phyloP scores from a whole-genome alignment of 768 basidiomycete genomes.

The Leccinum incarnatum region DNA sequence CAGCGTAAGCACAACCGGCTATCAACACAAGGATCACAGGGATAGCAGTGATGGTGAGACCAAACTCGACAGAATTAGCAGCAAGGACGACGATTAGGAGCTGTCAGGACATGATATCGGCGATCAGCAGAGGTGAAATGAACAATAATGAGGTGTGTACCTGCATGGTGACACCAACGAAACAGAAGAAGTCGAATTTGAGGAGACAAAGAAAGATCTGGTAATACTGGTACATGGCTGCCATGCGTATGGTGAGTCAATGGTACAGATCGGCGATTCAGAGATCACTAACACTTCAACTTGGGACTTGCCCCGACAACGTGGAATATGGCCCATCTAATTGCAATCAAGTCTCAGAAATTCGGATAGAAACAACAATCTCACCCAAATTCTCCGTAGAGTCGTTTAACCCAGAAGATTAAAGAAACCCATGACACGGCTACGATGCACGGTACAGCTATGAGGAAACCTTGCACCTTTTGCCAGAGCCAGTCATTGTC shows the following conservation, averaged over 20 bases:
- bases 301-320: constrained; percentile 83
- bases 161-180: constrained; percentile 88
- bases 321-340: constrained; percentile 88
- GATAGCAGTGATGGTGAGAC: constrained; percentile 78
- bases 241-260: constrained; percentile 7
- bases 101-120: constrained; percentile 34
- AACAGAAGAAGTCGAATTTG: constrained; percentile 90
- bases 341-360: constrained; percentile 3
- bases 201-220: constrained; percentile 85
- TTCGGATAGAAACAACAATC: constrained; percentile 18
- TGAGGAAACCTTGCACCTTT: constrained; percentile 61
- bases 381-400: constrained; percentile 83
- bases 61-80: constrained; percentile 69
- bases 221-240: constrained; percentile 88
- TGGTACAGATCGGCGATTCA: not conserved
- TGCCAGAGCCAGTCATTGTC: constrained; percentile 50
- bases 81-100: constrained; percentile 77
- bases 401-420: constrained; percentile 64
- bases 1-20: constrained; percentile 62
- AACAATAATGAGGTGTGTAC: constrained; percentile 32
- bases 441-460: constrained; percentile 71
- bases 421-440: constrained; percentile 63
- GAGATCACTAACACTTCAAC: constrained; percentile 63
- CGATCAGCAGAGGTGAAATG: not conserved
- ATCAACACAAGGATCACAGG: constrained; percentile 73